Percentiles rank a stretch among this genome's conserved stretches.
Conservation (phyloP, 805 yeast genomes). For the Debaryomyces tyrocola region DNA sequence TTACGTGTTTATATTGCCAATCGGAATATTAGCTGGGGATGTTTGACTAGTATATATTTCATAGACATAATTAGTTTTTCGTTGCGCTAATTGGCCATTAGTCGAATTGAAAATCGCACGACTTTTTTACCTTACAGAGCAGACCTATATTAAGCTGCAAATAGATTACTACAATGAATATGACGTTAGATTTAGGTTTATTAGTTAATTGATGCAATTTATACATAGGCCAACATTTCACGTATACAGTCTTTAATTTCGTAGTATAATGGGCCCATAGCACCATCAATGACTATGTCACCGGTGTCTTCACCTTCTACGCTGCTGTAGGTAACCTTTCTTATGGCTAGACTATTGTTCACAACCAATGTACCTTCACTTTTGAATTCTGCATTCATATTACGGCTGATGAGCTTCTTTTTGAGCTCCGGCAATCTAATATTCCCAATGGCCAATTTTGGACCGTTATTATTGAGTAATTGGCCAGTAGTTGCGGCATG, state of each 20-base stretch:
- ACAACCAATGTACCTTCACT: slow-evolving; percentile 93
- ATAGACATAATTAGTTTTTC: slow-evolving; percentile 1
- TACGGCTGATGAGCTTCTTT: slow-evolving; percentile 53
- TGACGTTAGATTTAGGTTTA: too few species aligned
- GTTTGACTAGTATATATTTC: neutral
- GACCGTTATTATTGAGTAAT: slow-evolving; percentile 11
- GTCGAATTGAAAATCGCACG: neutral
- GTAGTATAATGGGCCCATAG: slow-evolving; percentile 71
- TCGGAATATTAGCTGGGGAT: neutral
- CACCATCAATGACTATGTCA: slow-evolving; percentile 82
- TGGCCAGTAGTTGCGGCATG: neutral
- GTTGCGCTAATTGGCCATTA: slow-evolving; percentile 10
- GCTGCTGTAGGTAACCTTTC: slow-evolving; percentile 54
- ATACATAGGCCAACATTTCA: slow-evolving; percentile 74
- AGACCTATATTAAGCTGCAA: neutral
- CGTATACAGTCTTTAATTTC: slow-evolving; percentile 71
- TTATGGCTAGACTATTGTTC: slow-evolving; percentile 70
- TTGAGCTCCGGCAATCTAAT: slow-evolving; percentile 79
- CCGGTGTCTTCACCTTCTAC: slow-evolving; percentile 61
- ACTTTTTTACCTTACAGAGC: neutral
- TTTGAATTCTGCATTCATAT: slow-evolving; percentile 80
- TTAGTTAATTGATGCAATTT: slow-evolving; percentile 5
- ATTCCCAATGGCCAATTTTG: slow-evolving; percentile 80
- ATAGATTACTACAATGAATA: neutral
- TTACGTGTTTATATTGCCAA: slow-evolving; percentile 1